Percentiles rank a stretch among this genome's conserved stretches.
These are phyloP conservation scores for Apiotrichum gamsii DNA, from an alignment of 1,284 basidiomycete genomes.

Conservation along the genomic window DNA sequence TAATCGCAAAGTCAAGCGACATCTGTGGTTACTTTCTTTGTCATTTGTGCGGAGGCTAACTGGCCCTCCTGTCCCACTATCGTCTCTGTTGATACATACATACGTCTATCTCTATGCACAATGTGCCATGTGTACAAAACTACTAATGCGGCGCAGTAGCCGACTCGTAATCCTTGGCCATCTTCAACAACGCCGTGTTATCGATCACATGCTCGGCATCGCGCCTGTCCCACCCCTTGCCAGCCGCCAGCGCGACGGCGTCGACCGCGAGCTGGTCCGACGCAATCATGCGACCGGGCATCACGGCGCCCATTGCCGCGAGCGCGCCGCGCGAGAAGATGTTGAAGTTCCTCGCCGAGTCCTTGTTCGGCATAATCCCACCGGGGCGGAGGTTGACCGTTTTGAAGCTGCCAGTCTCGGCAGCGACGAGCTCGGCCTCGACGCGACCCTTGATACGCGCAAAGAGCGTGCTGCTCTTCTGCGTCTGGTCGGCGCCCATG, in stretches of 20 bases:
- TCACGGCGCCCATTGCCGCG: neutral
- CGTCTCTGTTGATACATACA: no score
- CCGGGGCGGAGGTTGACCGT: constrained; percentile 23
- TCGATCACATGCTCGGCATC: constrained; percentile 12
- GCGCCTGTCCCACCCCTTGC: constrained; percentile 38
- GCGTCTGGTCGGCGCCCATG: constrained; percentile 22
- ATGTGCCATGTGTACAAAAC: no score
- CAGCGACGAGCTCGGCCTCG: constrained; percentile 18
- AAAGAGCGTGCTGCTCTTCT: constrained; percentile 16
- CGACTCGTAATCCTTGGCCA: constrained; percentile 47
- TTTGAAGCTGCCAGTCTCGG: constrained; percentile 14
- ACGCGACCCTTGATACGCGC: constrained; percentile 23
- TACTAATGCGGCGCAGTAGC: no score
- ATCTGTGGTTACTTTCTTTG: no score
- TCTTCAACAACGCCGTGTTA: constrained; percentile 54
- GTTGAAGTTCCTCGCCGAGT: constrained; percentile 9
- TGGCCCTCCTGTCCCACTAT: no score
- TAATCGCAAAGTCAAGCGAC: no score
- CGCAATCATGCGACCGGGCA: constrained; percentile 11
- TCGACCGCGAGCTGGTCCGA: constrained; percentile 13
- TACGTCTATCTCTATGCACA: no score
- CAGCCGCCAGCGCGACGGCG: constrained; percentile 15
- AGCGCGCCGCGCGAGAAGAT: neutral
- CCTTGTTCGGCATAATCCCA: constrained; percentile 21
- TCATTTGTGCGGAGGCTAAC: no score